Base-by-base conservation (phyloP, 768 basidiomycete genomes). In the Dentipellis sp. region DNA sequence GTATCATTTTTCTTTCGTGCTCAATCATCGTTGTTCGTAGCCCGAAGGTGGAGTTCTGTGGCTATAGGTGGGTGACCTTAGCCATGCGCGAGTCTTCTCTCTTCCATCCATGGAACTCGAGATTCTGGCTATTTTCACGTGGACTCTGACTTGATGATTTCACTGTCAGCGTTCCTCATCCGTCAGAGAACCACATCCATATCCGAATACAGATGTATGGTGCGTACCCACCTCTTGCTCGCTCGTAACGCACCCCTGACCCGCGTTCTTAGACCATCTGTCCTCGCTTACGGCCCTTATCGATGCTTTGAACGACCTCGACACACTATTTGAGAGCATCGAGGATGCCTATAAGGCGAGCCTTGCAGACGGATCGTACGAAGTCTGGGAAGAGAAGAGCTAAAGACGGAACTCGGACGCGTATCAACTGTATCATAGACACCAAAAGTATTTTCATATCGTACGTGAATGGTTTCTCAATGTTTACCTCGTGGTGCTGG, bases 161-260 rank as follows among this genome's bases (percentile, higher is more conserved):
- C 55, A 7, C 34, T 17, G 40, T 19, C 62, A 91, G 89, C 63
- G 87, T 81, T 36, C 97, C 97, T 2, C 97, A 98, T 74, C 97
- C 97, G 3, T 97, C 95, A 10, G 97, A 99, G 75, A 89, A 91
- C 63, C 85, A 88, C 63, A 97, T 99, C 64, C 91, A 97, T 65
- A 74, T 98, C 23, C 89, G 97, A n/a, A 92, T 98, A 58, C 95
- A 98, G 80, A 98, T 98, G 95, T 97, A 97, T 63, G 94, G 94
- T 97, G 64, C 59, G 93, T 76, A 23, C 4, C 29, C 22, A 29
- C 38, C 48, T 54, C 21, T 11, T 23, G 9, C 37, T 46, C 34
- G 10, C 48, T n/a, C 16, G 3, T 53, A 52, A 10, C 19, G 34
- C n/a, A 2, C 47, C 12, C 36, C 38, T 34, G 35, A 36, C 14